Evolutionary conservation across 1,284 basidiomycete genomes (phyloP).

Genomic region (Pseudozyma pruni): DNA sequence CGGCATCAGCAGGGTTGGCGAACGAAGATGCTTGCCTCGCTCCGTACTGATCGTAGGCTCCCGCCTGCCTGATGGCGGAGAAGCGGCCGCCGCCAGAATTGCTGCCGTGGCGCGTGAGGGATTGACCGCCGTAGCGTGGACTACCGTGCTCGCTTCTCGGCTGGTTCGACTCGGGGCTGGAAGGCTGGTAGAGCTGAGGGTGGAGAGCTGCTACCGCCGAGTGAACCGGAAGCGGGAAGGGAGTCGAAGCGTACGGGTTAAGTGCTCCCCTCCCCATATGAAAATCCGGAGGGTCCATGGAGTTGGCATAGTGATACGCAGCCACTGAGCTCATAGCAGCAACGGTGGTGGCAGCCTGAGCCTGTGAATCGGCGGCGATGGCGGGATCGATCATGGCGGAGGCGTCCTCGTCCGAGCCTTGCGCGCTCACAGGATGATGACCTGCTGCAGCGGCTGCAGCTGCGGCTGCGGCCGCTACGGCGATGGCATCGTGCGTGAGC

Average conservation of each 20-base stretch:
- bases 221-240: conserved; percentile 52
- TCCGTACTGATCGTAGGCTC: conserved; percentile 28
- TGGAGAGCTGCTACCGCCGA: conserved; percentile 50
- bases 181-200: conserved; percentile 49
- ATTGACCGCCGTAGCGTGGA: conserved; percentile 49
- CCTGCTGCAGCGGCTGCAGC: conserved; percentile 39
- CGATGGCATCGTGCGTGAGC: conserved; percentile 38
- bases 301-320: conserved; percentile 44
- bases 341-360: conserved; percentile 43
- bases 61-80: conserved; percentile 4
- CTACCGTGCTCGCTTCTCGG: conserved; percentile 56
- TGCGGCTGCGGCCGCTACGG: conserved; percentile 33
- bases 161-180: conserved; percentile 57
- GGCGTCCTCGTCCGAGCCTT: conserved; percentile 25
- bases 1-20: conserved; percentile 33
- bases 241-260: conserved; percentile 54
- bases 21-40: conserved; percentile 17
- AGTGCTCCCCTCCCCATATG: conserved; percentile 54
- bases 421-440: conserved; percentile 15
- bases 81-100: conserved; percentile 35
- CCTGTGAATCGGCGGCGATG: conserved; percentile 49
- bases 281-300: conserved; percentile 54
- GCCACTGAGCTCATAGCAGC: conserved; percentile 51
- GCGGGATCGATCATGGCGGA: conserved; percentile 51
- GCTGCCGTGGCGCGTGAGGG: conserved; percentile 45